phyloP scores from a whole-genome alignment of 2,329 filamentous ascomycete species.

The Clonostachys sp. region DNA sequence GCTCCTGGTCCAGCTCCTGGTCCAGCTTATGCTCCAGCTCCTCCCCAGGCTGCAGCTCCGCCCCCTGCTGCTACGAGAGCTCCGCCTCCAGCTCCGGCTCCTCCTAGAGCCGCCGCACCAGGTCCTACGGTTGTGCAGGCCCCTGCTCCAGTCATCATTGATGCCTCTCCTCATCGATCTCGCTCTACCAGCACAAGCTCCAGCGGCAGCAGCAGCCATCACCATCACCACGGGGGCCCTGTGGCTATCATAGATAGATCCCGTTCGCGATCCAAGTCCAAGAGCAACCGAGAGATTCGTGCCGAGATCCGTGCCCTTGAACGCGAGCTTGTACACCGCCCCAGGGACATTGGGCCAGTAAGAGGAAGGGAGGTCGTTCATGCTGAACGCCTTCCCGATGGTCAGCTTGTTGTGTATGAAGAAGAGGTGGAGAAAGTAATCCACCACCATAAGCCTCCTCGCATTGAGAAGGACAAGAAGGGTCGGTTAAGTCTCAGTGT shows the following conservation, averaged over 20 bases:
- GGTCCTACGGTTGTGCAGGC: conserved; percentile 3
- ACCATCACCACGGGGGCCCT: conserved; percentile 13
- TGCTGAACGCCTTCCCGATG: conserved; percentile 53
- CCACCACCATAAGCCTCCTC: conserved; percentile 51
- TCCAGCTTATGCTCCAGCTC: conserved; percentile 16
- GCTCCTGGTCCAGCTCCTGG: conserved; percentile 18
- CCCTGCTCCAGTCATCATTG: conserved; percentile 21
- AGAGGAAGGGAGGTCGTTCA: conserved; percentile 48
- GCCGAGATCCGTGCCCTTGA: conserved; percentile 70
- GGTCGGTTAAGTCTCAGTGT: conserved; percentile 90
- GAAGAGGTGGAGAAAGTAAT: conserved; percentile 43
- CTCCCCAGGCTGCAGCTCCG: conserved; percentile 2
- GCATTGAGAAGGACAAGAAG: conserved; percentile 87
- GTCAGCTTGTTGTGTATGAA: conserved; percentile 17
- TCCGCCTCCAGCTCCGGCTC: conserved; percentile 18
- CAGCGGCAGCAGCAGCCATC: conserved; percentile 22
- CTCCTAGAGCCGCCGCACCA: conserved; percentile 2
- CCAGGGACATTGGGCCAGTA: conserved; percentile 14
- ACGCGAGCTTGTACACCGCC: conserved; percentile 31
- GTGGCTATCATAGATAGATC: conserved; percentile 22
- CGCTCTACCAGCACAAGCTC: conserved; percentile 32
- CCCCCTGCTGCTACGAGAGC: conserved; percentile 5
- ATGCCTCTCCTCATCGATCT: conserved; percentile 30
- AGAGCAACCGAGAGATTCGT: conserved; percentile 56
- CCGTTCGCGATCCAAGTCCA: conserved; percentile 33